Conservation (phyloP, 1,284 basidiomycete genomes). For the Veloporphyrellus conicus region DNA sequence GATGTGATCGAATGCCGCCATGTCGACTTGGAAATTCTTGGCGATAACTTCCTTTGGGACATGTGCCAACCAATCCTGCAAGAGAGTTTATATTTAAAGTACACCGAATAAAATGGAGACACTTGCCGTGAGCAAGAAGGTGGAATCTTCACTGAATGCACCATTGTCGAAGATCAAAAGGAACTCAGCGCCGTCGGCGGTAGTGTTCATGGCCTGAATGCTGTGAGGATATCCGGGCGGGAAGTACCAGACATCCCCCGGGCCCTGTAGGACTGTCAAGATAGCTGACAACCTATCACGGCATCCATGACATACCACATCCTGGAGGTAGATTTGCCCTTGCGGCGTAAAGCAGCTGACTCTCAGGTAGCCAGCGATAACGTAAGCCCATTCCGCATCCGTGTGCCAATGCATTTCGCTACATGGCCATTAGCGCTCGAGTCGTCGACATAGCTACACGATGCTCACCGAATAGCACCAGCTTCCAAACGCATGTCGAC, state of each 20-base stretch:
- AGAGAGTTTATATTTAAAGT: background rate
- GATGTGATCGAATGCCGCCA: slow-evolving; percentile 44
- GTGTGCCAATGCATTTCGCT: slow-evolving; percentile 63
- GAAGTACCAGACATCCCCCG: slow-evolving; percentile 58
- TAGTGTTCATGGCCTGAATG: slow-evolving; percentile 50
- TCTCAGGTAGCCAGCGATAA: slow-evolving; percentile 42
- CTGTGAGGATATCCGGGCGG: slow-evolving; percentile 43
- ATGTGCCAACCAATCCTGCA: slow-evolving; percentile 50
- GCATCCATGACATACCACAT: slow-evolving; percentile 38
- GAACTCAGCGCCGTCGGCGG: slow-evolving; percentile 52
- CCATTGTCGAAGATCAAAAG: slow-evolving; percentile 57
- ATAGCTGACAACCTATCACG: background rate
- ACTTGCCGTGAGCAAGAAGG: slow-evolving; percentile 43
- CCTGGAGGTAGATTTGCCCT: slow-evolving; percentile 45
- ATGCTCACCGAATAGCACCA: slow-evolving; percentile 46
- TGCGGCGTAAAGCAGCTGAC: slow-evolving; percentile 49
- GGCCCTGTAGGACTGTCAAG: slow-evolving; percentile 20
- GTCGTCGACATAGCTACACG: background rate
- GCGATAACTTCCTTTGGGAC: slow-evolving; percentile 50
- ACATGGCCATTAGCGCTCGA: background rate
- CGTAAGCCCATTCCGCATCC: slow-evolving; percentile 53
- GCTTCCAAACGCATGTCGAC: slow-evolving; percentile 58
- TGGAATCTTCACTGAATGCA: slow-evolving; percentile 53
- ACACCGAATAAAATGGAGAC: background rate
- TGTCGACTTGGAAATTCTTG: slow-evolving; percentile 47